Evolutionary conservation across 2,329 filamentous ascomycete genomes (phyloP).

Genomic region (Phialophora verrucosa): DNA sequence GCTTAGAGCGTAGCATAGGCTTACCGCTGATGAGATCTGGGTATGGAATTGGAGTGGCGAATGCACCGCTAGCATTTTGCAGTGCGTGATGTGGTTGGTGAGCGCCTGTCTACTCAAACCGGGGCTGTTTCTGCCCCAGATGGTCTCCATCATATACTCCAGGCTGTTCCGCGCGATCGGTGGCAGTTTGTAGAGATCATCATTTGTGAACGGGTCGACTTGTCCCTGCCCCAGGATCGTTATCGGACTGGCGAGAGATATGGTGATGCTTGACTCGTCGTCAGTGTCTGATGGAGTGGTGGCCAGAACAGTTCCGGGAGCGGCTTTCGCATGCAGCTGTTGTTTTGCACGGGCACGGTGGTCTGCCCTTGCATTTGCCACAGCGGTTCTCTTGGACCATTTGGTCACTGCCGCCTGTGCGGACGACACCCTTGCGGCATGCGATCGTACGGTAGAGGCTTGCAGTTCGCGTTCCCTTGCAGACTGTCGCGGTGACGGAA

Average conservation of each 20-base stretch:
- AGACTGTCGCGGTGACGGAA: not conserved
- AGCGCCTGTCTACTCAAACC: not conserved
- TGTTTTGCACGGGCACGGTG: not conserved
- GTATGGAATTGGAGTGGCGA: slow-evolving; percentile 11
- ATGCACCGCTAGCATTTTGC: not conserved
- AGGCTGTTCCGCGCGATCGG: not conserved
- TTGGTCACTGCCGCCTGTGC: slow-evolving; percentile 1
- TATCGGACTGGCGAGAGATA: not conserved
- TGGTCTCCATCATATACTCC: not conserved
- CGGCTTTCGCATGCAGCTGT: not conserved
- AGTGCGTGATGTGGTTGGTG: not conserved
- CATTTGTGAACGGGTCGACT: slow-evolving; percentile 1
- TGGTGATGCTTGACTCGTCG: slow-evolving; percentile 1
- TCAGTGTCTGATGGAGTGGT: not conserved
- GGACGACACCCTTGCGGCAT: not conserved
- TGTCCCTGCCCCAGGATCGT: not conserved
- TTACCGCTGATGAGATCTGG: not conserved
- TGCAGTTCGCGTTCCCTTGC: slow-evolving; percentile 3
- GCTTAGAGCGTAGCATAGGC: slow-evolving; percentile 2
- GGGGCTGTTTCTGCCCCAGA: slow-evolving; percentile 1
- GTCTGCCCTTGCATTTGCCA: not conserved
- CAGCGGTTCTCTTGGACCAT: slow-evolving; percentile 1
- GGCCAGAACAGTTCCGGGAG: not conserved
- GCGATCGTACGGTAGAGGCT: not conserved
- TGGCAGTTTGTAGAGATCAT: not conserved